Conservation (phyloP, 345 rosid species). For the Lepidium africanum region DNA sequence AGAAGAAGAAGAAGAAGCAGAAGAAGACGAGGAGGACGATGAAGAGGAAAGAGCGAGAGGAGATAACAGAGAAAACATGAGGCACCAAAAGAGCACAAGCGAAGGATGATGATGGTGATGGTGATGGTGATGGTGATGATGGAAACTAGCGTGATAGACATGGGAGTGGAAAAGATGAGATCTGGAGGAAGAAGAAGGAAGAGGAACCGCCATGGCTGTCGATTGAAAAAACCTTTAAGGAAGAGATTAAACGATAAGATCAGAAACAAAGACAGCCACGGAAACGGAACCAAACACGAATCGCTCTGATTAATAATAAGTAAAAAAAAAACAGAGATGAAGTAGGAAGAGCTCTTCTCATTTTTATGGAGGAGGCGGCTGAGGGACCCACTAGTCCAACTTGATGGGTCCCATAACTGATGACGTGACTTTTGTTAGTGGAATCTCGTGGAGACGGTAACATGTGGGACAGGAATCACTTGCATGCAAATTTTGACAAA, state of each 20-base stretch:
- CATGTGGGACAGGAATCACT: conserved; percentile 20
- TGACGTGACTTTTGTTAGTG: conserved; percentile 25
- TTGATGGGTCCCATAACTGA: conserved; percentile 6
- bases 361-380: background rate
- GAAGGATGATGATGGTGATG: conserved; percentile 13
- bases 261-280: conserved; percentile 21
- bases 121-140: background rate
- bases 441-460: conserved; percentile 30
- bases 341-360: background rate
- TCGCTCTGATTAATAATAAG: background rate
- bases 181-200: conserved; percentile 12
- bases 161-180: conserved; percentile 15
- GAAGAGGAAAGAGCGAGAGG: conserved; percentile 25
- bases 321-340: background rate
- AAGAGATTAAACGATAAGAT: background rate
- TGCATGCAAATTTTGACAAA: background rate
- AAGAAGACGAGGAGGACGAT: conserved; percentile 2
- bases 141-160: conserved; percentile 13
- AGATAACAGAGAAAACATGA: conserved; percentile 28
- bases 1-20: background rate
- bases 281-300: conserved; percentile 20
- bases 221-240: background rate
- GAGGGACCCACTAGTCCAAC: conserved; percentile 22
- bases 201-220: conserved; percentile 30
- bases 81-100: conserved; percentile 23